phyloP scores from a whole-genome alignment of 1,139 yeast species.

The Saccharomyces hybrid region DNA sequence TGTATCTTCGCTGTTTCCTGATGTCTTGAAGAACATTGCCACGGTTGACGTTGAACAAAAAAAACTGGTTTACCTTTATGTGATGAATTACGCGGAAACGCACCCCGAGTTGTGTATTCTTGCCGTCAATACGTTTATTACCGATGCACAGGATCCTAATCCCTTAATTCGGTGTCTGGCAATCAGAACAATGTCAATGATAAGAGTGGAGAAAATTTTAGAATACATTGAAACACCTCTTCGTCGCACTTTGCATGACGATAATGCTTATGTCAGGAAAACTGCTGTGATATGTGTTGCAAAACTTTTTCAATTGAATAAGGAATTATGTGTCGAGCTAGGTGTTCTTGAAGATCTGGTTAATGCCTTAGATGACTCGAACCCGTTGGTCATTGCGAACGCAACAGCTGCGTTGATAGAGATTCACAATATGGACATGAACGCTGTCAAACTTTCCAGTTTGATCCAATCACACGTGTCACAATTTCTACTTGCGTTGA shows the following conservation, averaged over 20 bases:
- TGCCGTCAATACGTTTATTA: conserved; percentile 95
- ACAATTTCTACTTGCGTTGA: conserved; percentile 65
- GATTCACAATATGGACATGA: conserved; percentile 62
- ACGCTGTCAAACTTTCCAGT: conserved; percentile 32
- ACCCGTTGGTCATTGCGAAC: conserved; percentile 96
- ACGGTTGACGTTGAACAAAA: conserved; percentile 96
- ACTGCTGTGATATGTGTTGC: conserved; percentile 98
- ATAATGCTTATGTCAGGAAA: conserved; percentile 93
- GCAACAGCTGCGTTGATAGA: conserved; percentile 83
- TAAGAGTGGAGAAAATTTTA: conserved; percentile 88
- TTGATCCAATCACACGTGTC: conserved; percentile 34
- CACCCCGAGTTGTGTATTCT: conserved; percentile 93
- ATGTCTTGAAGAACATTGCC: conserved; percentile 91
- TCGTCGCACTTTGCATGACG: conserved; percentile 77
- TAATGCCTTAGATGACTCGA: conserved; percentile 71
- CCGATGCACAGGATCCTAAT: conserved; percentile 94
- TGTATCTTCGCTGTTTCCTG: conserved; percentile 90
- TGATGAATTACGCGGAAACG: conserved; percentile 95
- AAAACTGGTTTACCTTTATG: conserved; percentile 85
- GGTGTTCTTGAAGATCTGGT: conserved; percentile 73
- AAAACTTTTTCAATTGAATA: conserved; percentile 80
- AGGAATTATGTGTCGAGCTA: conserved; percentile 73
- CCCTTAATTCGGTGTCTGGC: conserved; percentile 95
- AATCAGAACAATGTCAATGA: conserved; percentile 97
- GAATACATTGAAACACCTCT: conserved; percentile 92